Conservation (phyloP, 225 moss, liverwort and hornwort species). For the Marchantia paleacea region DNA sequence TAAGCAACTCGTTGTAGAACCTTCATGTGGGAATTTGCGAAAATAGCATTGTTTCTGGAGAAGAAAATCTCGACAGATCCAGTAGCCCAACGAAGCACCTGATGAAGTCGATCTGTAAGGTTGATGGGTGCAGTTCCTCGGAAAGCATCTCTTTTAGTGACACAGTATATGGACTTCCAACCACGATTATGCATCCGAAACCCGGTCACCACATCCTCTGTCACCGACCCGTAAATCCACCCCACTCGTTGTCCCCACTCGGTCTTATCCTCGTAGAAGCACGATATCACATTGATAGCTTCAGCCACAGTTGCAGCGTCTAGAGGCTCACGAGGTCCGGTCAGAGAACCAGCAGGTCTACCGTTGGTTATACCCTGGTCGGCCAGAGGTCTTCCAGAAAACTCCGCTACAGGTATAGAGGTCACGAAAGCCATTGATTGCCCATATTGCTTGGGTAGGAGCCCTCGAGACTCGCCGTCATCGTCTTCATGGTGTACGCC, state of each 20-base stretch:
- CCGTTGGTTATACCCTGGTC: constrained; percentile 71
- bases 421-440: constrained; percentile 61
- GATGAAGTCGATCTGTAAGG: constrained; percentile 93
- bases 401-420: constrained; percentile 74
- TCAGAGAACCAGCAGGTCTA: constrained; percentile 69
- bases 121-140: constrained; percentile 94
- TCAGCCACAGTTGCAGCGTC: constrained; percentile 86
- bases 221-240: constrained; percentile 98
- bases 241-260: constrained; percentile 92
- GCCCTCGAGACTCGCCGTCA: constrained; percentile 49
- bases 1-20: constrained; percentile 85
- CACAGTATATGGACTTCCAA: constrained; percentile 88
- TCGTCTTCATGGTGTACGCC: constrained; percentile 61
- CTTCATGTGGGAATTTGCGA: constrained; percentile 77
- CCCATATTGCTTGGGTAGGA: constrained; percentile 82
- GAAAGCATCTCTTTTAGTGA: constrained; percentile 87
- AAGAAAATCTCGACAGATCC: constrained; percentile 98
- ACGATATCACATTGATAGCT: constrained; percentile 90
- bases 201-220: constrained; percentile 97
- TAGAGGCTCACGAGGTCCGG: constrained; percentile 75
- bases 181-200: constrained; percentile 99
- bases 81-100: constrained; percentile 95
- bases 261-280: constrained; percentile 92
- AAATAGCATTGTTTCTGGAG: constrained; percentile 81
- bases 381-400: constrained; percentile 67